phyloP scores from a whole-genome alignment of 73 alveolate genomes.

The Tetrahymena thermophila region DNA sequence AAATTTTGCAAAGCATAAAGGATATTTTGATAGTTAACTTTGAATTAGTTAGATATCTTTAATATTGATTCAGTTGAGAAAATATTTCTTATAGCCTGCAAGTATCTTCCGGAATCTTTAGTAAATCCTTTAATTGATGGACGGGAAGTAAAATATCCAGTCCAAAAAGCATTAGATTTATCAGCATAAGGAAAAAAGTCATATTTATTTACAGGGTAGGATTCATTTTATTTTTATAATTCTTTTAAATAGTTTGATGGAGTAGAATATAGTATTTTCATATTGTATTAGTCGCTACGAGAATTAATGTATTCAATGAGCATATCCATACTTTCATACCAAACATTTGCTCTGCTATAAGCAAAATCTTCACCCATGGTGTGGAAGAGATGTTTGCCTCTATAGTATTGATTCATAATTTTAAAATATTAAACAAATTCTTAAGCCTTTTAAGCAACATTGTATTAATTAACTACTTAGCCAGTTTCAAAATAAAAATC shows the following conservation, averaged over 20 bases:
- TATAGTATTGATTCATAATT: constrained; percentile 22
- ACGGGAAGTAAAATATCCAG: constrained; percentile 95
- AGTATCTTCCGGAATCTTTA: constrained; percentile 27
- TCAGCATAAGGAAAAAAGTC: constrained; percentile 97
- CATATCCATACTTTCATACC: constrained; percentile 56
- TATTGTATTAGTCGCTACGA: constrained; percentile 24
- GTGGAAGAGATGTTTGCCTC: constrained; percentile 42
- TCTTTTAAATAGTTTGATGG: constrained; percentile 83
- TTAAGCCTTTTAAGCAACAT: not conserved
- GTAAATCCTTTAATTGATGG: constrained; percentile 76
- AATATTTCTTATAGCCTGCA: constrained; percentile 10
- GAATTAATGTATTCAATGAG: constrained; percentile 55
- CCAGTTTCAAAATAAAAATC: not conserved
- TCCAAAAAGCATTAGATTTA: constrained; percentile 85
- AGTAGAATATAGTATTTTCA: constrained; percentile 86
- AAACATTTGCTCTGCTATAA: constrained; percentile 46
- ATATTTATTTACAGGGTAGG: constrained; percentile 72
- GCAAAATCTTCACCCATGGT: constrained; percentile 63
- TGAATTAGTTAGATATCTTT: not conserved
- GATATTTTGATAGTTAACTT: not conserved
- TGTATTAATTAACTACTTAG: not conserved
- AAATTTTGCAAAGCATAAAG: not conserved
- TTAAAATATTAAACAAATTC: constrained; percentile 20
- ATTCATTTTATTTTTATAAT: constrained; percentile 45
- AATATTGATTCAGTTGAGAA: not conserved